Base-by-base conservation (phyloP, 2,329 filamentous ascomycete genomes). In the Claviceps humidiphila region DNA sequence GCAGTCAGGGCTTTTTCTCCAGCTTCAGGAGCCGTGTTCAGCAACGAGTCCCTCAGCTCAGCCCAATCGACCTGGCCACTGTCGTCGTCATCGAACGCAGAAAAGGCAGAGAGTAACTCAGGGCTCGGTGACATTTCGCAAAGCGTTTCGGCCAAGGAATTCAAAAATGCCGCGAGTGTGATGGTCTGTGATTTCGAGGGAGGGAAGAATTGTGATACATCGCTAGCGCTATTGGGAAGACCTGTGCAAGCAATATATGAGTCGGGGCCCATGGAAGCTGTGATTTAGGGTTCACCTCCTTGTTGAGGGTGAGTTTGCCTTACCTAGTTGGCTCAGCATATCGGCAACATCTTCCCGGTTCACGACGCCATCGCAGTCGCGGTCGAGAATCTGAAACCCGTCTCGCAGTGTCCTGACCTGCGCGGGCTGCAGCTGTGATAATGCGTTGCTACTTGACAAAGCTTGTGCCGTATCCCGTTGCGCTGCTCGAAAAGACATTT, bases 1-100 rank as follows among this genome's bases (percentile, higher is more conserved):
- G 84, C 79, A 0, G 80, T 84, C 57, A 94, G 68, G 0, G 77
- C 68, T 41, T 72, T 73, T 65, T 81, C 77, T 17, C 87, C 87
- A 0, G 79, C 75, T 58, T 95, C 89, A 0, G 89, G 87, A 0
- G 82, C 81, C 1, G 89, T 95, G 58, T 89, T 80, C 42, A 96
- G 69, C 45, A 98, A 67, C 0, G 91, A 89, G 59, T 93, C 87
- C 46, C 86, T 81, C 56, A 98, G 70, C 66, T 95, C 89, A 0
- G 72, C 77, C 20, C 95, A 71, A 63, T 97, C 89, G 41, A 97
- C 82, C 67, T 96, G 89, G 3, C 93, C 93, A 61, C 87, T 93
- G 65, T 98, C 93, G 57, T 95, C 89, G 56, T 95, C 87, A 63
- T 98, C 93, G 64, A 97, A 97, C 0, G 93, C 93, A 2, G 89